Evolutionary conservation across 192 early-diverging fungal genomes (phyloP), one percentile per base, ranked within the genome.

Genomic region (Umbelopsis isabellina): DNA sequence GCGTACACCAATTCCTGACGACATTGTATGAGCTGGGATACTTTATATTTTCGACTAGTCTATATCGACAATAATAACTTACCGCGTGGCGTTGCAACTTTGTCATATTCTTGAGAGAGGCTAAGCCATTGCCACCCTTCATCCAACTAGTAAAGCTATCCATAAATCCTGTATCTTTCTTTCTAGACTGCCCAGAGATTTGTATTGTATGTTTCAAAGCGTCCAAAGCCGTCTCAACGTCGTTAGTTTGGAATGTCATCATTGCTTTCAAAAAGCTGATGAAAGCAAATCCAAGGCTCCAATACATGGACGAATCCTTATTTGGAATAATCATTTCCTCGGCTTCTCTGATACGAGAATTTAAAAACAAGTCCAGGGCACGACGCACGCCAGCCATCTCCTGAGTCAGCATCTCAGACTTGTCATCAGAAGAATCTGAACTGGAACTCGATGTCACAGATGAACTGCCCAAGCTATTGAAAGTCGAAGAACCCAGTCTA

Each of bases 211-310:
- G 79, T 55, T 88, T 82, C 8, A 92, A 82, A 1, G 88, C 79
- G 46, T 89, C 81, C 65, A 87, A 83, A 1, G 93, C 93, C 0
- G 53, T 65, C 13, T 79, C 73, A 72, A 96, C 87, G 75, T 96
- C 91, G 5, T 72, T 69, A 8, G 79, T 74, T 58, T 93, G 88
- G 76, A 94, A 96, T 12, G 95, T 92, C 84, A 95, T 90, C 58
- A 91, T 69, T 4, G 89, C 87, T 20, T 88, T 85, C 12, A 94
- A 49, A 50, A 83, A 89, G 45, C 85, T 81, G 46, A 96, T 85
- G n/a, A 90, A 85, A 4, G 86, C 88, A 47, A 87, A 86, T 12
- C 88, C 93, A 33, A 91, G 80, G 23, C 90, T 91, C 72, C 89
- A 86, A 49, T 93, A 93, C 78, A 96, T 83, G 11, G 91, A 79